Percentiles rank a stretch among this genome's conserved stretches.
Conservation (phyloP, 2,329 filamentous ascomycete species). For the Penicillium paneum region DNA sequence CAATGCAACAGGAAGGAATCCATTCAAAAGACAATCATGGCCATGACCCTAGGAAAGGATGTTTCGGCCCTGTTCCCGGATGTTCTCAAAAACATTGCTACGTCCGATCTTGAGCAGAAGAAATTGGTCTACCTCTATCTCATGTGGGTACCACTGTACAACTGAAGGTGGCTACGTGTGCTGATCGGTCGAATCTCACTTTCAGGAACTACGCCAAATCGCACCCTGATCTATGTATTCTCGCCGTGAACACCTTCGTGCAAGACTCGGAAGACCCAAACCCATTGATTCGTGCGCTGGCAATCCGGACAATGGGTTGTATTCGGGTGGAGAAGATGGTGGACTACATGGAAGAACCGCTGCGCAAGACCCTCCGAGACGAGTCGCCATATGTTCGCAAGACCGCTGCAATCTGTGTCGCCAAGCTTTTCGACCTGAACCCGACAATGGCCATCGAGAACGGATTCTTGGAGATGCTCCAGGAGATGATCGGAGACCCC, state of each 20-base stretch:
- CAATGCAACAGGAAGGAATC: constrained; percentile 72
- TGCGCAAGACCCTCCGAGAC: constrained; percentile 92
- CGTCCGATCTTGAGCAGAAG: constrained; percentile 92
- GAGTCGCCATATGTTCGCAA: constrained; percentile 98
- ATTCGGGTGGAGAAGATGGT: constrained; percentile 99
- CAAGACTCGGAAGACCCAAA: constrained; percentile 99
- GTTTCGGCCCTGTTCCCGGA: constrained; percentile 96
- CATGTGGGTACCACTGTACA: constrained; percentile 60
- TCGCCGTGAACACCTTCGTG: constrained; percentile 98
- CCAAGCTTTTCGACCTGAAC: constrained; percentile 95
- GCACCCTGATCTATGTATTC: constrained; percentile 95
- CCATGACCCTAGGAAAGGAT: constrained; percentile 98
- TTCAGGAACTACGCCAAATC: constrained; percentile 97
- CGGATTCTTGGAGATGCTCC: constrained; percentile 86
- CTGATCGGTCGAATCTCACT: constrained; percentile 20
- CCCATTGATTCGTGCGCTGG: constrained; percentile 87
- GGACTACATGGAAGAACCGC: constrained; percentile 98
- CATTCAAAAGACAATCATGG: constrained; percentile 99
- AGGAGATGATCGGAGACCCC: constrained; percentile 94
- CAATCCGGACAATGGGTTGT: constrained; percentile 97
- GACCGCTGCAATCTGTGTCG: constrained; percentile 95
- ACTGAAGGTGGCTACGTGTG: background rate
- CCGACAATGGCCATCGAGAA: constrained; percentile 92
- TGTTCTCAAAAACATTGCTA: constrained; percentile 98
- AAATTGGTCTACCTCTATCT: constrained; percentile 98